A percentile compares a stretch with the other conserved stretches of the same genome.
These are phyloP conservation scores for Aspergillus kassunensis DNA, from an alignment of 495 filamentous ascomycete species.

Conservation along the genomic window DNA sequence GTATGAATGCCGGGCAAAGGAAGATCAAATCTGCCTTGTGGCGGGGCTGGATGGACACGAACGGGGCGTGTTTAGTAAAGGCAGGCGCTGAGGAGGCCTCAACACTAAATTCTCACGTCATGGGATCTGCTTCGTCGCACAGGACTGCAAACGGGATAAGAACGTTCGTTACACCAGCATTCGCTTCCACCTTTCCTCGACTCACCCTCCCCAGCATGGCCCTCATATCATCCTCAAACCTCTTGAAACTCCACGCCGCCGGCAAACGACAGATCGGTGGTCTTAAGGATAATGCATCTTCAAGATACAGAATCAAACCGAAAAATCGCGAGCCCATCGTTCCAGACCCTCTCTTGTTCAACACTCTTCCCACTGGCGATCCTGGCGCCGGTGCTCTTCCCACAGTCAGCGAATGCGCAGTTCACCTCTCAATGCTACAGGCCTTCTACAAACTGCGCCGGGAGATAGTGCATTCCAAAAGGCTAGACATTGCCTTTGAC, in stretches of 20 bases:
- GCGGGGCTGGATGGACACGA: neutral
- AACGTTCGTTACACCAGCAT: no score
- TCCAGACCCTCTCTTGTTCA: neutral
- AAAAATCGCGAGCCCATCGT: neutral
- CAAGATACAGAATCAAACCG: neutral
- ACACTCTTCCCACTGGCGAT: neutral
- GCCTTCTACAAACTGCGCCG: slow-evolving; percentile 21
- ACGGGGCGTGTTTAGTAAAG: neutral
- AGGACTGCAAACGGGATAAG: no score
- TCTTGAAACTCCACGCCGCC: neutral
- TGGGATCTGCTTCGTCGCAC: neutral
- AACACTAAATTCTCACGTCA: neutral
- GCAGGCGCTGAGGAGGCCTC: no score
- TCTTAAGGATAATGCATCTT: neutral
- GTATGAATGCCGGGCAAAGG: neutral
- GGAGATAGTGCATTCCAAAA: slow-evolving; percentile 1
- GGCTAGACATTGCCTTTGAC: slow-evolving; percentile 6
- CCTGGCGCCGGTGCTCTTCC: neutral
- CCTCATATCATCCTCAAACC: slow-evolving; percentile 1
- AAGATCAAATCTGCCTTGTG: neutral
- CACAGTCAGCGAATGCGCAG: slow-evolving; percentile 24
- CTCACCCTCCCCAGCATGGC: neutral
- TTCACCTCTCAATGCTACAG: slow-evolving; percentile 34
- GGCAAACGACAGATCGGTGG: neutral
- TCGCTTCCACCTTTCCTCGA: no score